Evolutionary conservation across 257 asterid species (phyloP).

Genomic region (Solanum appendiculatum): DNA sequence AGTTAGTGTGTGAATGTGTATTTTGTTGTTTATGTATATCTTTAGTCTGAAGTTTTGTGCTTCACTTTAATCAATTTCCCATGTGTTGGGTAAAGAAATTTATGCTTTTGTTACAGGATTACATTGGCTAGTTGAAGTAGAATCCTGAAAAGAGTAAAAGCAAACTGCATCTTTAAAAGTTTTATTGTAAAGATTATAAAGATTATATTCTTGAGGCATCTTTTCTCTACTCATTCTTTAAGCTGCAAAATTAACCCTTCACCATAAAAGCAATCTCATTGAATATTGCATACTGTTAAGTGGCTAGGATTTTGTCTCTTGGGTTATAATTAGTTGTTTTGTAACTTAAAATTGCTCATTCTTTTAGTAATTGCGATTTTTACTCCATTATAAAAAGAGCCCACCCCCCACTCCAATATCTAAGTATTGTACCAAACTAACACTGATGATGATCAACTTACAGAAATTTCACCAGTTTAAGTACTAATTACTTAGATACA

Average conservation of each 20-base stretch:
- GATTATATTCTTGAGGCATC: not conserved
- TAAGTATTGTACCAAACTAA: no score
- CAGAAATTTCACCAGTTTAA: no score
- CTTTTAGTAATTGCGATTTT: no score
- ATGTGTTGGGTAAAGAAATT: not conserved
- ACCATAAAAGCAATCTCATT: not conserved
- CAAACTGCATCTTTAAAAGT: not conserved
- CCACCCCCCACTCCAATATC: no score
- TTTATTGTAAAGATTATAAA: not conserved
- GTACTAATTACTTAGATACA: no score
- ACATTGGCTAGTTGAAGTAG: not conserved
- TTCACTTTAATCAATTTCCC: not conserved
- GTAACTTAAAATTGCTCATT: not conserved
- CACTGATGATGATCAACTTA: not conserved
- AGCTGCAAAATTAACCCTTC: not conserved
- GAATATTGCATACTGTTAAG: not conserved
- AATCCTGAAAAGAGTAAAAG: not conserved
- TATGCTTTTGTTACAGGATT: not conserved
- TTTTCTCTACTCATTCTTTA: not conserved
- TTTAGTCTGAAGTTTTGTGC: not conserved
- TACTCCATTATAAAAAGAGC: no score
- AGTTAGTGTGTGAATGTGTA: not conserved
- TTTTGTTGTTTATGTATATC: not conserved
- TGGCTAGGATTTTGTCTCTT: not conserved
- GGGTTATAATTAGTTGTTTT: not conserved